A percentile compares a stretch with the other conserved stretches of the same genome.
phyloP scores from a whole-genome alignment of 306 rosid genomes.

The Castanospermum australe region DNA sequence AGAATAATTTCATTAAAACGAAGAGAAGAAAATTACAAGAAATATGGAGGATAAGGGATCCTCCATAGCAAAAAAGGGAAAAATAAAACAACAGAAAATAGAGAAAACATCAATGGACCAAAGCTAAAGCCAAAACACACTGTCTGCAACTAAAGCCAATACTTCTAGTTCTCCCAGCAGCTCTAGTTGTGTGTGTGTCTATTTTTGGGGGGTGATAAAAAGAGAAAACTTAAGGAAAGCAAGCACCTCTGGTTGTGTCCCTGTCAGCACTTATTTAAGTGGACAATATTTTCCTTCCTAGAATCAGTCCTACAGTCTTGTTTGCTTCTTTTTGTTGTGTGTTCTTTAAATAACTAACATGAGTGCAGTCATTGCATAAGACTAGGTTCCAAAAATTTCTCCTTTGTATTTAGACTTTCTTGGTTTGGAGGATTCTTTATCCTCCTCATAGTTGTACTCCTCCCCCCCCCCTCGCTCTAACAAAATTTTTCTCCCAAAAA shows the following conservation, averaged over 20 bases:
- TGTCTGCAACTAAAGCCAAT: constrained; percentile 7
- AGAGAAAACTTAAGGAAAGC: neutral
- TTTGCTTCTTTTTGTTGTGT: neutral
- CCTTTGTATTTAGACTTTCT: neutral
- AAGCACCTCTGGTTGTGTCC: neutral
- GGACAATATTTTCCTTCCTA: neutral
- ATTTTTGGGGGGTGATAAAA: neutral
- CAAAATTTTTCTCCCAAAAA: neutral
- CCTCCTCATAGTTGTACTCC: neutral
- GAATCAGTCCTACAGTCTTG: neutral
- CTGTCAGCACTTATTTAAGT: neutral
- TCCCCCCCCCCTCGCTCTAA: neutral
- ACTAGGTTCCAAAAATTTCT: neutral
- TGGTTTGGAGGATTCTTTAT: neutral
- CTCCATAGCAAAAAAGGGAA: too few species aligned
- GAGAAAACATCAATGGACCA: too few species aligned
- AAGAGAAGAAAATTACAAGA: too few species aligned
- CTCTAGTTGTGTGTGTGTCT: neutral
- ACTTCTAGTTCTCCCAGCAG: constrained; percentile 1
- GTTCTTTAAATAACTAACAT: neutral
- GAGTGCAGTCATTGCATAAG: neutral
- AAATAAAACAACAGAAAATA: too few species aligned
- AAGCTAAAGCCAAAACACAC: neutral
- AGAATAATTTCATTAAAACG: too few species aligned
- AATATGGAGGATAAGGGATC: too few species aligned